Evolutionary conservation across 345 rosid species (phyloP).

Genomic region (Hibiscus tridactylites): DNA sequence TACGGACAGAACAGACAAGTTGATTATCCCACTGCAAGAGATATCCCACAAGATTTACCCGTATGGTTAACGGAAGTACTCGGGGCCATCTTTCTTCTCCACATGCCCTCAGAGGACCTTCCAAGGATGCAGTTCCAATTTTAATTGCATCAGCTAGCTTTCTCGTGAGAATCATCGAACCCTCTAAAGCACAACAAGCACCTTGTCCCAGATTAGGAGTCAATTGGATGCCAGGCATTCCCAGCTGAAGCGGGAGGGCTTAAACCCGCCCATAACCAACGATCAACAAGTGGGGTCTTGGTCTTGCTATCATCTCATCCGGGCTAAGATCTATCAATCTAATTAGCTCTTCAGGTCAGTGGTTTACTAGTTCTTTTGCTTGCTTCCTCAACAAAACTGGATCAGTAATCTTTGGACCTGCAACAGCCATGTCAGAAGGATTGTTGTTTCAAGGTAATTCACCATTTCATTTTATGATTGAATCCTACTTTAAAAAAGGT

Average conservation of each 20-base stretch:
- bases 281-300: conserved; percentile 68
- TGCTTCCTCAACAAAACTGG: conserved; percentile 52
- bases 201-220: conserved; percentile 95
- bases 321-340: conserved; percentile 55
- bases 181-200: conserved; percentile 87
- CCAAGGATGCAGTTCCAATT: conserved; percentile 34
- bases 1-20: conserved; percentile 51
- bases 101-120: conserved; percentile 53
- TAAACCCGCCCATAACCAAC: conserved; percentile 77
- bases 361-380: conserved; percentile 34
- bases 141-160: conserved; percentile 52
- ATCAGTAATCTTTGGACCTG: conserved; percentile 74
- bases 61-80: conserved; percentile 58
- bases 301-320: conserved; percentile 62
- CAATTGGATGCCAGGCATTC: conserved; percentile 98
- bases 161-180: conserved; percentile 56
- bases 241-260: conserved; percentile 68
- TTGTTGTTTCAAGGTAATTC: neutral
- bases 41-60: conserved; percentile 60
- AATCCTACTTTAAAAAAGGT: neutral
- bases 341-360: conserved; percentile 48
- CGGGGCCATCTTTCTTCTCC: conserved; percentile 73
- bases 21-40: conserved; percentile 38
- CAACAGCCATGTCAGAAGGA: neutral
- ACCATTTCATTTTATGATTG: neutral